phyloP scores from a whole-genome alignment of 2,329 filamentous ascomycete species.

The Phialophora chinensis region DNA sequence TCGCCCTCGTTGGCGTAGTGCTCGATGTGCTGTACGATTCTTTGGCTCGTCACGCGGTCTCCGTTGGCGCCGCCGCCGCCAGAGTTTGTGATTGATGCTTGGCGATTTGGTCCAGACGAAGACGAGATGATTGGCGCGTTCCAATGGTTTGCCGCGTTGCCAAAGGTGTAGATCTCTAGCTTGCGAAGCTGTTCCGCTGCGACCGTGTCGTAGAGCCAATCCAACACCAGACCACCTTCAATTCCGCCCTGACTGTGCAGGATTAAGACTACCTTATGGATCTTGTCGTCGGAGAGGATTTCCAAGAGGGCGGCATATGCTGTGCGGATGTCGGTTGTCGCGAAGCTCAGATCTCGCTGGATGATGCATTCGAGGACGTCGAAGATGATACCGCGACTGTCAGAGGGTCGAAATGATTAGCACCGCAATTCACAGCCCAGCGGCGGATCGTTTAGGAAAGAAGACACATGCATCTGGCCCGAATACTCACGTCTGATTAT shows the following conservation, averaged over 20 bases:
- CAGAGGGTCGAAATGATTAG: not conserved
- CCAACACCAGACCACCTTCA: conserved; percentile 72
- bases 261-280: conserved; percentile 74
- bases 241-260: conserved; percentile 80
- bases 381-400: conserved; percentile 67
- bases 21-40: conserved; percentile 72
- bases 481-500: conserved; percentile 68
- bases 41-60: conserved; percentile 43
- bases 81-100: not conserved
- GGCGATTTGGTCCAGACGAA: not conserved
- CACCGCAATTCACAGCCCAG: not conserved
- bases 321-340: conserved; percentile 67
- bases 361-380: conserved; percentile 79
- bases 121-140: conserved; percentile 66
- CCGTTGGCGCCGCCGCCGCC: conserved; percentile 16
- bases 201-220: conserved; percentile 77
- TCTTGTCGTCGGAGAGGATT: conserved; percentile 65
- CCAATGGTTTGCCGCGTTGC: conserved; percentile 79
- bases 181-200: conserved; percentile 69
- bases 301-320: conserved; percentile 68
- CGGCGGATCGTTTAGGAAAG: not conserved
- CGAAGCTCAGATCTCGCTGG: conserved; percentile 75
- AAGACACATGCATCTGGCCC: not conserved
- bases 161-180: conserved; percentile 78
- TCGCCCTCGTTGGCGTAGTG: conserved; percentile 79